phyloP scores from a whole-genome alignment of 345 rosid species.

The Draba incana region DNA sequence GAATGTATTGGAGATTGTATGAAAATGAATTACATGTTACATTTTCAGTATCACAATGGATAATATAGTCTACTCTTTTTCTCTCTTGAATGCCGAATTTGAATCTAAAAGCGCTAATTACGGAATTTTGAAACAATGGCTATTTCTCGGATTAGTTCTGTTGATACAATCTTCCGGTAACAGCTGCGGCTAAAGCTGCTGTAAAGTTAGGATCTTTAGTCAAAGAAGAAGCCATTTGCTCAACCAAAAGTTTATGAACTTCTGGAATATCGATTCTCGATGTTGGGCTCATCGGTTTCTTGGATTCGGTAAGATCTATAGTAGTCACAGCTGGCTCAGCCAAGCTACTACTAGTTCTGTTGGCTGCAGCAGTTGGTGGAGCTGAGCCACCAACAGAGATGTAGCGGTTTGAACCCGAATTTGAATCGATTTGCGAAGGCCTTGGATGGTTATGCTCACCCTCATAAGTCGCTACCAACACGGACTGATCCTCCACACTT shows the following conservation, averaged over 20 bases:
- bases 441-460: conserved; percentile 97
- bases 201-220: conserved; percentile 95
- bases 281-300: conserved; percentile 37
- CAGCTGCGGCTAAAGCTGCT: conserved; percentile 93
- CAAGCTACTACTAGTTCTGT: conserved; percentile 43
- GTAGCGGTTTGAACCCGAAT: conserved; percentile 52
- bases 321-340: conserved; percentile 53
- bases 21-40: conserved; percentile 32
- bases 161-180: conserved; percentile 74
- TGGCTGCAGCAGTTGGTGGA: conserved; percentile 50
- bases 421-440: conserved; percentile 63
- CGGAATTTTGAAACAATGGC: conserved; percentile 26
- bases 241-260: conserved; percentile 70
- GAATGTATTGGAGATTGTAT: conserved; percentile 39
- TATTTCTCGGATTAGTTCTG: conserved; percentile 52
- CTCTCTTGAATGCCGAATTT: conserved; percentile 7
- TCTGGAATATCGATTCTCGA: conserved; percentile 64
- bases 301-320: conserved; percentile 31
- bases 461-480: conserved; percentile 91
- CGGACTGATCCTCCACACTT: conserved; percentile 83
- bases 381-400: conserved; percentile 34
- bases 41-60: conserved; percentile 32
- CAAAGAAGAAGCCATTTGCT: conserved; percentile 93
- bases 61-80: conserved; percentile 22
- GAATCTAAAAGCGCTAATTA: conserved; percentile 31